Evolutionary conservation across 2,329 filamentous ascomycete genomes (phyloP).

Genomic region (Cytospora piceicola): DNA sequence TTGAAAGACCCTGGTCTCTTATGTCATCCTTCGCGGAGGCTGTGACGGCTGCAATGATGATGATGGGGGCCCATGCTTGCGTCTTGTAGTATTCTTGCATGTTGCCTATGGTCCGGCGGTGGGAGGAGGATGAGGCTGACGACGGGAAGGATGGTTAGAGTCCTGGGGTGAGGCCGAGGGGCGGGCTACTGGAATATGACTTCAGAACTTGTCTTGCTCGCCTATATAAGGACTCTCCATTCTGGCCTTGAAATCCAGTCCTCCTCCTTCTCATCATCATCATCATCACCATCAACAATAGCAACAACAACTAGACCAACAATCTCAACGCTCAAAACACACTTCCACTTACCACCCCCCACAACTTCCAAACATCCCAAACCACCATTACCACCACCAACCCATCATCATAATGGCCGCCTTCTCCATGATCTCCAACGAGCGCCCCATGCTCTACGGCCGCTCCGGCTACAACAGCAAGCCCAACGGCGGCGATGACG

Average conservation of each 20-base stretch:
- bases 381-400: conserved; percentile 30
- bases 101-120: neutral
- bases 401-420: conserved; percentile 44
- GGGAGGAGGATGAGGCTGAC: conserved; percentile 29
- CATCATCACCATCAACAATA: conserved; percentile 32
- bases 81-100: neutral
- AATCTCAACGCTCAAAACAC: conserved; percentile 24
- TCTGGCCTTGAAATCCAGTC: conserved; percentile 33
- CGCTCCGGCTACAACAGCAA: conserved; percentile 49
- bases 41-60: conserved; percentile 23
- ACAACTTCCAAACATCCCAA: conserved; percentile 3
- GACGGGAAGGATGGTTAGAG: conserved; percentile 24
- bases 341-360: neutral
- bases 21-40: conserved; percentile 30
- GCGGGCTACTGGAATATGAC: conserved; percentile 23
- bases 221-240: conserved; percentile 35
- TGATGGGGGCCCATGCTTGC: conserved; percentile 16
- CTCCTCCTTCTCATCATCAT: conserved; percentile 33
- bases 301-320: conserved; percentile 20
- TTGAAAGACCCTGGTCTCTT: conserved; percentile 23
- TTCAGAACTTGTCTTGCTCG: conserved; percentile 22
- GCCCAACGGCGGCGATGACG: conserved; percentile 38
- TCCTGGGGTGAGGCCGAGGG: conserved; percentile 8
- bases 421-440: conserved; percentile 38
- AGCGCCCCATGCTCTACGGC: conserved; percentile 46